These are phyloP conservation scores for Triangularia setosa DNA, from an alignment of 2,329 filamentous ascomycete species.

Conservation along the genomic window DNA sequence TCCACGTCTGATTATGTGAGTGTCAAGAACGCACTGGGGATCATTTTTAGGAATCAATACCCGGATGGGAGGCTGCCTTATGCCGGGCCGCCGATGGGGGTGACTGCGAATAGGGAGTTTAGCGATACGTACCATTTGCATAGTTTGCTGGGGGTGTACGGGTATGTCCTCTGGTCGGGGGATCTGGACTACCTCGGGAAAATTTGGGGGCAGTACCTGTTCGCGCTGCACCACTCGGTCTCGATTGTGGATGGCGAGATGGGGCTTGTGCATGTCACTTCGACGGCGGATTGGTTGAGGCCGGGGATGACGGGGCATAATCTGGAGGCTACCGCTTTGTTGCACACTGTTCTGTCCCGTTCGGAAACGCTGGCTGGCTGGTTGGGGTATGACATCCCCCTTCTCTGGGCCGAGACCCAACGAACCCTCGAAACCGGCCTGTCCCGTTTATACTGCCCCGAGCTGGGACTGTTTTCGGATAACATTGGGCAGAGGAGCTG, in stretches of 20 bases:
- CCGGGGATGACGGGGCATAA: slow-evolving; percentile 49
- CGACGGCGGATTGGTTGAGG: slow-evolving; percentile 49
- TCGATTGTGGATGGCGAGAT: slow-evolving; percentile 32
- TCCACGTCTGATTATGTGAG: slow-evolving; percentile 51
- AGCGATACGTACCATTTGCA: slow-evolving; percentile 57
- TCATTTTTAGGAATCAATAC: slow-evolving; percentile 44
- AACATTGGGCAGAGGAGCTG: slow-evolving; percentile 16
- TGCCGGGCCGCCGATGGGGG: slow-evolving; percentile 42
- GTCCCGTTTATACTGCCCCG: slow-evolving; percentile 21
- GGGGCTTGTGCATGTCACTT: slow-evolving; percentile 47
- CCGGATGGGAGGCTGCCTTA: slow-evolving; percentile 39
- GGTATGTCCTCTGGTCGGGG: slow-evolving; percentile 54
- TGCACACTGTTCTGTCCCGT: slow-evolving; percentile 49
- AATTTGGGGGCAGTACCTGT: slow-evolving; percentile 47
- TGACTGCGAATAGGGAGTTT: slow-evolving; percentile 28
- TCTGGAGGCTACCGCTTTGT: slow-evolving; percentile 48
- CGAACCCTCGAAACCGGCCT: slow-evolving; percentile 23
- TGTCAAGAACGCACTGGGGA: slow-evolving; percentile 47
- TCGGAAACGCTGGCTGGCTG: slow-evolving; percentile 44
- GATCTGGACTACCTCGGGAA: slow-evolving; percentile 44
- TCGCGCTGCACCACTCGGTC: slow-evolving; percentile 41
- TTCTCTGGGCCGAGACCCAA: not conserved
- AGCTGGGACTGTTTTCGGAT: slow-evolving; percentile 21
- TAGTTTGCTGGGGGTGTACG: slow-evolving; percentile 55
- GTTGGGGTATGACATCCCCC: slow-evolving; percentile 22